Evolutionary conservation across 2,329 filamentous ascomycete genomes (phyloP).

Genomic region (Teratosphaeria zuluensis): DNA sequence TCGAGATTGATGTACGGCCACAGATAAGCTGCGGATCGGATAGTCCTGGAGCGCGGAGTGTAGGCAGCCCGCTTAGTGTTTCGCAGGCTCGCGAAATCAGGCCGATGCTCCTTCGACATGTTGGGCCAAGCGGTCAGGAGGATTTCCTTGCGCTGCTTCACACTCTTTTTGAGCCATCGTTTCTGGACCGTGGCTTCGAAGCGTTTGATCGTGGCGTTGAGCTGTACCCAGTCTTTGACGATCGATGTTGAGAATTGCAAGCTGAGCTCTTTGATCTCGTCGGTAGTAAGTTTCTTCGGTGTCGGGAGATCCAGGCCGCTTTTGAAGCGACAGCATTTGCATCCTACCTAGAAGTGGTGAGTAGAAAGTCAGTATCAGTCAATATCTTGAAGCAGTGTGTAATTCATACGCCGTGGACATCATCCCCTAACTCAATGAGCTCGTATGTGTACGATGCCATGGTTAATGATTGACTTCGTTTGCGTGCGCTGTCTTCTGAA

Average conservation of each 20-base stretch:
- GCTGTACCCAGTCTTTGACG: slow-evolving; percentile 25
- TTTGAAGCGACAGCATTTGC: slow-evolving; percentile 15
- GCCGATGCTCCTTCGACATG: slow-evolving; percentile 42
- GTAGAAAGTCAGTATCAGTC: no score
- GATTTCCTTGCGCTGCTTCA: slow-evolving; percentile 36
- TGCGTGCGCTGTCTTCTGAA: not conserved
- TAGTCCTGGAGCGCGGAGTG: slow-evolving; percentile 8
- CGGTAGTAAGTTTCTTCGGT: slow-evolving; percentile 7
- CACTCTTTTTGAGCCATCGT: slow-evolving; percentile 47
- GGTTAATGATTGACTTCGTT: not conserved
- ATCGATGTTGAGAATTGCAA: slow-evolving; percentile 20
- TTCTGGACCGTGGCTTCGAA: slow-evolving; percentile 44
- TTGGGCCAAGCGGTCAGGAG: slow-evolving; percentile 41
- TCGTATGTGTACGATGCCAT: slow-evolving; percentile 18
- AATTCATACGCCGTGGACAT: not conserved
- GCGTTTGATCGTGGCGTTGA: slow-evolving; percentile 38
- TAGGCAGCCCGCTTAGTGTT: slow-evolving; percentile 2
- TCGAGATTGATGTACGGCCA: slow-evolving; percentile 51
- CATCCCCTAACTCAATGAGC: slow-evolving; percentile 9
- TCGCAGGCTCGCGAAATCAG: slow-evolving; percentile 35
- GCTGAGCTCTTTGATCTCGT: slow-evolving; percentile 16
- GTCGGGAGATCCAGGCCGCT: slow-evolving; percentile 14
- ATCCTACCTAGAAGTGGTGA: slow-evolving; percentile 4
- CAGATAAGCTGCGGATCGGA: slow-evolving; percentile 29
- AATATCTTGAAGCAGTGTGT: no score